Percentiles rank a stretch among this genome's conserved stretches.
Evolutionary conservation across 805 yeast species (phyloP).

Genomic region (Cephaloascus albidus): DNA sequence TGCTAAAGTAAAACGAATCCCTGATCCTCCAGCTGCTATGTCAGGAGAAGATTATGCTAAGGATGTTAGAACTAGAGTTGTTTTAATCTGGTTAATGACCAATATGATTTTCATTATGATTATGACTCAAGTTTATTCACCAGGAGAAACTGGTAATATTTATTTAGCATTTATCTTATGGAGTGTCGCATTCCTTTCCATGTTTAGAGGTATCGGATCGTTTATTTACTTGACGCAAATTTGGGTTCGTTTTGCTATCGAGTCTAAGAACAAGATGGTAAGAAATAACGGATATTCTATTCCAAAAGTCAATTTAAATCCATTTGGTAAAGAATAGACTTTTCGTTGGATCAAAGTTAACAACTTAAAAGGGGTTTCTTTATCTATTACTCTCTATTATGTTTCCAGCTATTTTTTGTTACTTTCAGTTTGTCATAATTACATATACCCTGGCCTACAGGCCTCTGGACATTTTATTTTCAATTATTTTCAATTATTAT

Average conservation of each 20-base stretch:
- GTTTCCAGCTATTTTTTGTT: too few species aligned
- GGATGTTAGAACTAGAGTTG: conserved; percentile 91
- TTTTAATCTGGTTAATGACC: conserved; percentile 85
- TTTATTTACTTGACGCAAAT: conserved; percentile 47
- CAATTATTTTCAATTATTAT: too few species aligned
- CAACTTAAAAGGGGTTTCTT: too few species aligned
- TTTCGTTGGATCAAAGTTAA: too few species aligned
- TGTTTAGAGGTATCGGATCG: conserved; percentile 79
- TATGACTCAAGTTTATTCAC: conserved; percentile 71
- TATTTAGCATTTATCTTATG: conserved; percentile 81
- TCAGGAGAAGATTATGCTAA: conserved; percentile 82
- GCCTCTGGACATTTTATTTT: too few species aligned
- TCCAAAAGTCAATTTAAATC: background rate
- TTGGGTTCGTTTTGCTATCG: background rate
- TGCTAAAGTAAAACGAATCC: conserved; percentile 34
- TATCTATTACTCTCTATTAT: too few species aligned
- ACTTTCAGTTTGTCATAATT: too few species aligned
- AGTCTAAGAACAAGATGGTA: background rate
- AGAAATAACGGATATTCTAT: background rate
- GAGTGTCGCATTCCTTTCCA: conserved; percentile 83
- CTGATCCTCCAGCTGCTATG: conserved; percentile 14
- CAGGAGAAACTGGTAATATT: conserved; percentile 56
- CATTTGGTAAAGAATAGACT: background rate
- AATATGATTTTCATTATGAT: conserved; percentile 80
- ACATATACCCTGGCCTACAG: too few species aligned